A percentile compares a stretch with the other conserved stretches of the same genome.
These are phyloP conservation scores for Crassisporium funariophilum DNA, from an alignment of 768 basidiomycete genomes.

Conservation along the genomic window DNA sequence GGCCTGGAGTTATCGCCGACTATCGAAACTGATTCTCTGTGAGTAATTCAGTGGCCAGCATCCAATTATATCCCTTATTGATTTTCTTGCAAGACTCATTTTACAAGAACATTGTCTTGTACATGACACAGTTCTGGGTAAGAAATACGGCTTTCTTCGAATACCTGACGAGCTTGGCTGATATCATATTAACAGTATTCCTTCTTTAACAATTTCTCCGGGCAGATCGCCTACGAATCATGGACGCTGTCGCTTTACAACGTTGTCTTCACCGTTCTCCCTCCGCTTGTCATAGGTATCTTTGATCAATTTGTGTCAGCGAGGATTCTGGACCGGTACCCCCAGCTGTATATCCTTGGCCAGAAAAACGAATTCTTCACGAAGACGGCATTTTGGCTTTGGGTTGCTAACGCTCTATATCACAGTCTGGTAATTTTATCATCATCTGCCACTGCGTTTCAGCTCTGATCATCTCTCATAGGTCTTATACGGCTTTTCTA, in stretches of 20 bases:
- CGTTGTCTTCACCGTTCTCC: conserved; percentile 93
- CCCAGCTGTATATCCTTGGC: conserved; percentile 92
- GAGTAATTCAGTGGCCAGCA: conserved; percentile 26
- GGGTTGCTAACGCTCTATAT: conserved; percentile 87
- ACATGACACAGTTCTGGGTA: conserved; percentile 99
- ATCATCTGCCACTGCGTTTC: background rate
- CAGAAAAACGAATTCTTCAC: conserved; percentile 95
- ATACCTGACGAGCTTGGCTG: conserved; percentile 2
- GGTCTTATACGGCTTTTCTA: conserved; percentile 86
- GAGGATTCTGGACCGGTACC: conserved; percentile 93
- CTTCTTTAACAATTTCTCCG: conserved; percentile 99
- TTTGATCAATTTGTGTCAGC: conserved; percentile 99
- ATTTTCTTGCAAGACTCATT: conserved; percentile 71
- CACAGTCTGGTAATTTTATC: conserved; percentile 69
- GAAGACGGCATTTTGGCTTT: conserved; percentile 88
- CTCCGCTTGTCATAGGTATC: conserved; percentile 95
- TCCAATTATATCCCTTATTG: conserved; percentile 6
- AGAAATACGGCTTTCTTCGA: conserved; percentile 7
- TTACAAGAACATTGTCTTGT: conserved; percentile 98
- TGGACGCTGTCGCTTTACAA: conserved; percentile 99
- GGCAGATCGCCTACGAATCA: conserved; percentile 97
- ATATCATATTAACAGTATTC: conserved; percentile 67
- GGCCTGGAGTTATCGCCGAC: conserved; percentile 95
- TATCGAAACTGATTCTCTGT: conserved; percentile 97
- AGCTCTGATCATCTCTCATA: conserved; percentile 30